phyloP scores from a whole-genome alignment of 768 basidiomycete species.

The Hypsizygus marmoreus region DNA sequence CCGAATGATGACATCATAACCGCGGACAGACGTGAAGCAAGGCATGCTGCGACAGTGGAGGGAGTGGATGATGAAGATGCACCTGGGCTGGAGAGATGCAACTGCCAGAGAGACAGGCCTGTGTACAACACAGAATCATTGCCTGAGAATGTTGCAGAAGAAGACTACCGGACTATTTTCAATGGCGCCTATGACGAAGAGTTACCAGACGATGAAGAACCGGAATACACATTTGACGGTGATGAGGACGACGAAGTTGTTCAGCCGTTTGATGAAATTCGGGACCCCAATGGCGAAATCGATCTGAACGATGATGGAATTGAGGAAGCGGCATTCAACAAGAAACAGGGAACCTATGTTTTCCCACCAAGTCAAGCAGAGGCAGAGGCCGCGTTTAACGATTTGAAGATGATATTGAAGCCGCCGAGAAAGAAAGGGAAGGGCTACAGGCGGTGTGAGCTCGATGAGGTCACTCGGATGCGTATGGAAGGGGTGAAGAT shows the following conservation, averaged over 20 bases:
- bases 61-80: no score
- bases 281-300: neutral
- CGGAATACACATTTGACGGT: no score
- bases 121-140: no score
- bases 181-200: no score
- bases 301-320: neutral
- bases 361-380: neutral
- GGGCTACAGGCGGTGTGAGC: neutral
- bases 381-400: neutral
- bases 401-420: neutral
- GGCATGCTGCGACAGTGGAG: no score
- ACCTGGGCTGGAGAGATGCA: no score
- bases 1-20: no score
- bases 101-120: no score
- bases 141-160: no score
- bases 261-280: neutral
- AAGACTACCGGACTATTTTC: no score
- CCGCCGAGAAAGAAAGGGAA: neutral
- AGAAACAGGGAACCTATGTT: neutral
- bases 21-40: no score
- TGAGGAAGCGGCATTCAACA: neutral
- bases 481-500: neutral
- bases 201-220: no score
- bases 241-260: neutral
- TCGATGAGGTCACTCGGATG: neutral